phyloP scores from a whole-genome alignment of 495 filamentous ascomycete species.

The Daldinia bambusicola region DNA sequence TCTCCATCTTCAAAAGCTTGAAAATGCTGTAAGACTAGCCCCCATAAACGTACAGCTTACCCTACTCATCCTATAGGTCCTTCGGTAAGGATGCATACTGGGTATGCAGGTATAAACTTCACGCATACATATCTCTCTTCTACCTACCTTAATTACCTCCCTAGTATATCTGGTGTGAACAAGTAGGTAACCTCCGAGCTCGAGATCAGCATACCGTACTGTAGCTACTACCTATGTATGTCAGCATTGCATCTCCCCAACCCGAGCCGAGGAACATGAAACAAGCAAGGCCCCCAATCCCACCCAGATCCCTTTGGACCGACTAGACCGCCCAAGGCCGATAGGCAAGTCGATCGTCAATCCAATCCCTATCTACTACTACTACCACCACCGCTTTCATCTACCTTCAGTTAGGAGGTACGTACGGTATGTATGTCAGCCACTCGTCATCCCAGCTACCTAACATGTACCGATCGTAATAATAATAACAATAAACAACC shows the following conservation, averaged over 20 bases:
- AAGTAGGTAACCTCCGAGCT: background rate
- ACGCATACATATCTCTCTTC: no score
- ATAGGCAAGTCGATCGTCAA: background rate
- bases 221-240: no score
- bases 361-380: background rate
- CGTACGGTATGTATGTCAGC: no score
- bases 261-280: constrained; percentile 15
- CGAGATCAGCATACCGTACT: constrained; percentile 8
- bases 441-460: no score
- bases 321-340: background rate
- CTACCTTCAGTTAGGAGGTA: background rate
- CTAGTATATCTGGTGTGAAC: background rate
- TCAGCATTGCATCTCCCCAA: constrained; percentile 10
- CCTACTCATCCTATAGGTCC: background rate
- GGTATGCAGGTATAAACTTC: background rate
- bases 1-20: no score
- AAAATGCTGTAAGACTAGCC: no score
- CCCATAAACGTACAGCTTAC: background rate
- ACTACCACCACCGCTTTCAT: background rate
- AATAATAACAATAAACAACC: background rate
- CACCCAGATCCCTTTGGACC: constrained; percentile 8
- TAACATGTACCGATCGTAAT: constrained; percentile 6
- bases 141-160: no score
- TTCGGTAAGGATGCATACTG: background rate
- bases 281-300: constrained; percentile 29